A percentile compares a stretch with the other conserved stretches of the same genome.
phyloP scores from a whole-genome alignment of 202 grass and related monocot species.

The Panicum hallii region DNA sequence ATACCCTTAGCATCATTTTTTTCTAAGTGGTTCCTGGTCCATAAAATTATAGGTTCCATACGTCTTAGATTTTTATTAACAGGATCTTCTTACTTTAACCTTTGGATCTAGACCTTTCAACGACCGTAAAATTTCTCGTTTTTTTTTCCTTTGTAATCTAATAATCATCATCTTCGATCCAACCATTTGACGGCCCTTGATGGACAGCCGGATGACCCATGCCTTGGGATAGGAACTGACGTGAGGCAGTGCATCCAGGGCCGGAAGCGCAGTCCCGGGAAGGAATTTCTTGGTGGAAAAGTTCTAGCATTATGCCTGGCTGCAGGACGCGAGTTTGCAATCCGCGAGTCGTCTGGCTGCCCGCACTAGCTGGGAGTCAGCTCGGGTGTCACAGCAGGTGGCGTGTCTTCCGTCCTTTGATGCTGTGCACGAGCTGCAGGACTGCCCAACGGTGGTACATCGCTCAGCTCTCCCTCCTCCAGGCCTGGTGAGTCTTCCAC shows the following conservation, averaged over 20 bases:
- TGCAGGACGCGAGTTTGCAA: not conserved
- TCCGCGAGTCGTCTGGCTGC: conserved; percentile 31
- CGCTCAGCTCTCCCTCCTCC: conserved; percentile 26
- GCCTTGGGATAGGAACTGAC: conserved; percentile 15
- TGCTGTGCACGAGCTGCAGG: conserved; percentile 11
- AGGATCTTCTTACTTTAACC: no score
- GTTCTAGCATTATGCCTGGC: not conserved
- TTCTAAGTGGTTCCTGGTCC: no score
- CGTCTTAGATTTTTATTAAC: no score
- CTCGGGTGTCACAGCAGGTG: not conserved
- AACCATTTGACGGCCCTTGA: conserved; percentile 24
- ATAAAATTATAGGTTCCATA: no score
- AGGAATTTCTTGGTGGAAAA: conserved; percentile 25
- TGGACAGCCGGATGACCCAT: conserved; percentile 5
- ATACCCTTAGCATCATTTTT: no score
- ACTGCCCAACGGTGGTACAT: not conserved
- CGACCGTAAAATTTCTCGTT: no score
- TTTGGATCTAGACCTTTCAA: no score
- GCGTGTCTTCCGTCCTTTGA: not conserved
- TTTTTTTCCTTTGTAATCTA: not conserved
- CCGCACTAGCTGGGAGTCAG: not conserved
- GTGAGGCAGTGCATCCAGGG: conserved; percentile 19
- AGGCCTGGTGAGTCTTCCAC: conserved; percentile 38
- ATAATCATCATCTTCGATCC: conserved; percentile 39
- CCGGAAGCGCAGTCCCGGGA: conserved; percentile 23